Conservation (phyloP, 2,329 filamentous ascomycete genomes). For the Diaporthe aspalathi region DNA sequence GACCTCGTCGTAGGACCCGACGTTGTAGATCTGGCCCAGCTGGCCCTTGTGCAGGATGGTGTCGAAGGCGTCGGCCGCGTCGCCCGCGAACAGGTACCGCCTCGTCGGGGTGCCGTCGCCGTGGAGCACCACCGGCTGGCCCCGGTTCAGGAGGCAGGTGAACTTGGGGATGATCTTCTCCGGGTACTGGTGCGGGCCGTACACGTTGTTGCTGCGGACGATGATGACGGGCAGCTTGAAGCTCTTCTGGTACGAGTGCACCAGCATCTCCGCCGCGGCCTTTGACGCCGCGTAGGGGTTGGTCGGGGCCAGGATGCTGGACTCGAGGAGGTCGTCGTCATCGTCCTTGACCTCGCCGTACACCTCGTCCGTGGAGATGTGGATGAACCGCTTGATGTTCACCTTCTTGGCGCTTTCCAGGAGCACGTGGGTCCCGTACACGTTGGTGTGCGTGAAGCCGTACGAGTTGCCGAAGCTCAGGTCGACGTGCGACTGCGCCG, state of each 20-base stretch:
- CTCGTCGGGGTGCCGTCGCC: constrained; percentile 81
- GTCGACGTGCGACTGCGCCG: constrained; percentile 87
- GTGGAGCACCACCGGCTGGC: constrained; percentile 77
- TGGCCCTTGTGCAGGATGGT: constrained; percentile 83
- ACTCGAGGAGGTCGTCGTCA: constrained; percentile 77
- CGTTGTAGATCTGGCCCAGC: constrained; percentile 83
- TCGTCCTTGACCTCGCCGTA: constrained; percentile 83
- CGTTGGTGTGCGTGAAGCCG: constrained; percentile 83
- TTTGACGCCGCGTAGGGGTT: constrained; percentile 87
- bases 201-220: constrained; percentile 86
- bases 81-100: constrained; percentile 81
- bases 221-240: constrained; percentile 85
- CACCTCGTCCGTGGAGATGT: constrained; percentile 87
- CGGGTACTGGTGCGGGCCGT: constrained; percentile 85
- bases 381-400: constrained; percentile 78
- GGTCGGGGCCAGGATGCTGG: constrained; percentile 80
- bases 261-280: constrained; percentile 85
- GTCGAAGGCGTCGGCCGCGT: constrained; percentile 85
- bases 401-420: constrained; percentile 81
- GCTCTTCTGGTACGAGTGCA: constrained; percentile 87
- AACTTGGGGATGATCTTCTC: constrained; percentile 91
- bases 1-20: constrained; percentile 81
- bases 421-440: constrained; percentile 85
- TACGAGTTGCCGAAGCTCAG: constrained; percentile 86
- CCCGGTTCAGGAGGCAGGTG: constrained; percentile 75